Conservation (phyloP, 192 early-diverging fungal genomes). For the Pilobolus umbonatus region DNA sequence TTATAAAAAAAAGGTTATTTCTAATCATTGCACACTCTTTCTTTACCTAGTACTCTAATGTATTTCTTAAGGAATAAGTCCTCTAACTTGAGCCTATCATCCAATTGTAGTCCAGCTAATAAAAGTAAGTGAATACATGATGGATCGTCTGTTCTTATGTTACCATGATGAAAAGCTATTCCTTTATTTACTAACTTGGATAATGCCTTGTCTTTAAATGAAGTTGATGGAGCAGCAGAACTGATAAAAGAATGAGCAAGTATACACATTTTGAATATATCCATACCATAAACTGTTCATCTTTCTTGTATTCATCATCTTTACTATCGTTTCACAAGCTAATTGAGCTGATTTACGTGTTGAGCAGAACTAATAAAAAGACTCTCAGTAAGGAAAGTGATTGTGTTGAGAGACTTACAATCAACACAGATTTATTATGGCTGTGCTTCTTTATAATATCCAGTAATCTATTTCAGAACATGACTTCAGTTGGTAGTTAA, state of each 20-base stretch:
- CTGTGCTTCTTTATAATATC: constrained; percentile 33
- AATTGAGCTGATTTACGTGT: constrained; percentile 35
- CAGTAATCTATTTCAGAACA: constrained; percentile 21
- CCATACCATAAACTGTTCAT: constrained; percentile 9
- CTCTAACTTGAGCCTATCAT: constrained; percentile 50
- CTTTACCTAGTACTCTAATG: constrained; percentile 52
- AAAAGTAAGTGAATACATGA: background rate
- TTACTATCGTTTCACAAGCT: constrained; percentile 31
- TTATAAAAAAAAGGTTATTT: background rate
- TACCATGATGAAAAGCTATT: constrained; percentile 66
- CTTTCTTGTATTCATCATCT: constrained; percentile 17
- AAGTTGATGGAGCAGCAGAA: background rate
- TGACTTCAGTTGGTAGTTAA: background rate
- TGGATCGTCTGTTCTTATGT: background rate
- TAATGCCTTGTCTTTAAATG: constrained; percentile 24
- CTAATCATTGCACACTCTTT: background rate
- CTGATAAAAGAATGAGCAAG: background rate
- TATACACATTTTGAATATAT: background rate
- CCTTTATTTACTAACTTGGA: constrained; percentile 44
- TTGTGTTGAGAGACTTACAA: constrained; percentile 23
- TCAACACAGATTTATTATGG: constrained; percentile 24
- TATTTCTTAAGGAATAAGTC: constrained; percentile 42
- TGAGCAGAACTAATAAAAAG: constrained; percentile 31
- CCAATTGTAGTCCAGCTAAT: constrained; percentile 30
- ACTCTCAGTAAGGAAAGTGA: background rate